Evolutionary conservation across 768 basidiomycete genomes (phyloP).

Genomic region (Sarcodon aspratus): DNA sequence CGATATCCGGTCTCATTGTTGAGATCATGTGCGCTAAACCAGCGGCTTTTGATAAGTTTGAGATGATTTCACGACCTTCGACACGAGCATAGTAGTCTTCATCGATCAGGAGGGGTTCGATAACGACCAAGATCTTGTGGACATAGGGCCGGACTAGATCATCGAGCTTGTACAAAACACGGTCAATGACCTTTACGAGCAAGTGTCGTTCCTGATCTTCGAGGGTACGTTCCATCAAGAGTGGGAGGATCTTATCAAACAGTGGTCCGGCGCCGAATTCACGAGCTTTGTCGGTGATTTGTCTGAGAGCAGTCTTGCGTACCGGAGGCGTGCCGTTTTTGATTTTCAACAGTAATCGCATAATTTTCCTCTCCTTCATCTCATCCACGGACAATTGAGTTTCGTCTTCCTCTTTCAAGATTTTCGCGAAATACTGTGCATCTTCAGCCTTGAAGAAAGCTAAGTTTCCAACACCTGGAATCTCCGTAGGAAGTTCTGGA

Average conservation of each 20-base stretch:
- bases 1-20: slow-evolving; percentile 99
- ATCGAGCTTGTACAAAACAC: slow-evolving; percentile 96
- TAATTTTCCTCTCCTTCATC: slow-evolving; percentile 99
- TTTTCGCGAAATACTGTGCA: slow-evolving; percentile 95
- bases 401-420: slow-evolving; percentile 92
- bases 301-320: slow-evolving; percentile 92
- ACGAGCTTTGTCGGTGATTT: slow-evolving; percentile 98
- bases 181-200: slow-evolving; percentile 97
- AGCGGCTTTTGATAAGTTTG: slow-evolving; percentile 95
- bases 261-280: slow-evolving; percentile 97
- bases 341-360: slow-evolving; percentile 95
- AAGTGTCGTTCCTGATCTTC: slow-evolving; percentile 98
- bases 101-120: slow-evolving; percentile 96
- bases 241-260: slow-evolving; percentile 96
- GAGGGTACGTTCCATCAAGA: slow-evolving; percentile 95
- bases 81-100: slow-evolving; percentile 96
- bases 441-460: slow-evolving; percentile 99
- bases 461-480: slow-evolving; percentile 92
- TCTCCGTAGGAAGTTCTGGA: slow-evolving; percentile 91
- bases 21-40: slow-evolving; percentile 99
- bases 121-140: slow-evolving; percentile 99
- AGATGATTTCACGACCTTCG: slow-evolving; percentile 98
- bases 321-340: slow-evolving; percentile 99
- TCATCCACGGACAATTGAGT: slow-evolving; percentile 88
- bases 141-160: slow-evolving; percentile 98